These are phyloP conservation scores for Raffaelea arxii DNA, from an alignment of 2,329 filamentous ascomycete genomes.

Conservation along the genomic window DNA sequence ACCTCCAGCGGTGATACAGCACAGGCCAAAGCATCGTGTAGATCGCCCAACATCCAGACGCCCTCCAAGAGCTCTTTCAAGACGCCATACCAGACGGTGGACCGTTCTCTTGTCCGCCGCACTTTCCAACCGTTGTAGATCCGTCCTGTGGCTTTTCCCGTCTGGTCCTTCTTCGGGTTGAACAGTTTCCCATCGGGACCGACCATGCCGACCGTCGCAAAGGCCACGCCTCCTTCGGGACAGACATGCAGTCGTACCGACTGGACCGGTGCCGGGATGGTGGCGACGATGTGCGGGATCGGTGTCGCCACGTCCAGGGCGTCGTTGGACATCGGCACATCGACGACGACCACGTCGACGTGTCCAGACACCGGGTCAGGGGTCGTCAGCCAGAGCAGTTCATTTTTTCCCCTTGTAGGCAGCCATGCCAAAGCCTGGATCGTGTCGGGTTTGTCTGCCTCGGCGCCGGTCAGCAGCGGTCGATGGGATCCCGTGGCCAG, in stretches of 20 bases:
- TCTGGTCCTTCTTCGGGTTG: conserved; percentile 13
- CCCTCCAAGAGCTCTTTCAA: too few species aligned
- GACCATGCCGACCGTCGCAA: conserved; percentile 25
- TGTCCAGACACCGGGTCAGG: conserved; percentile 15
- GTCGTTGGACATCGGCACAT: too few species aligned
- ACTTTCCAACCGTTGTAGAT: conserved; percentile 25
- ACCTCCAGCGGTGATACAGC: conserved; percentile 20
- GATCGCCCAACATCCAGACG: too few species aligned
- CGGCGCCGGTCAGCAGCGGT: conserved; percentile 1
- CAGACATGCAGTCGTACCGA: conserved; percentile 24
- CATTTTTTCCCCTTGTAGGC: conserved; percentile 6
- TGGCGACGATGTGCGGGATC: conserved; percentile 18
- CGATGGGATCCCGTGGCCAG: conserved; percentile 39
- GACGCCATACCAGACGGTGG: conserved; percentile 28
- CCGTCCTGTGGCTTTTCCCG: conserved; percentile 14
- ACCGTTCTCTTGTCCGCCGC: too few species aligned
- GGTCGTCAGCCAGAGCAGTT: conserved; percentile 23
- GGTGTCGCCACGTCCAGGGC: conserved; percentile 7
- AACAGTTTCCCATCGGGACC: conserved; percentile 21
- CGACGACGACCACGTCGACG: conserved; percentile 23
- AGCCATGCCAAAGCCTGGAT: conserved; percentile 18
- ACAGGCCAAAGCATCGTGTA: conserved; percentile 23
- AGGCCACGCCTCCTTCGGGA: conserved; percentile 22
- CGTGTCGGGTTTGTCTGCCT: not conserved
- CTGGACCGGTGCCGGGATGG: conserved; percentile 22